Evolutionary conservation across 441 rosid species (phyloP).

Genomic region (Mallotus japonicus): DNA sequence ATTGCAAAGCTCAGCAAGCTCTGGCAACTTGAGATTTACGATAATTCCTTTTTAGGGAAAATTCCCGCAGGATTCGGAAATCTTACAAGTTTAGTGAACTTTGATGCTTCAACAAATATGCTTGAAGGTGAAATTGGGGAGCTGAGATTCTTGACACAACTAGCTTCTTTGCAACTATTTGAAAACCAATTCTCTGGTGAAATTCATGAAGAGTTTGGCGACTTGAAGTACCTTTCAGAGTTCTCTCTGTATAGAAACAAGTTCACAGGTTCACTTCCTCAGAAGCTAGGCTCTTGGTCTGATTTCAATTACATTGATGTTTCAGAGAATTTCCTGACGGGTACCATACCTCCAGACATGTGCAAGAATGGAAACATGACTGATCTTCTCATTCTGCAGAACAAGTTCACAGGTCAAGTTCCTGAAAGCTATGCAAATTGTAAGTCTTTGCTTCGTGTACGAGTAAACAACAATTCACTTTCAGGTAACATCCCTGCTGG

Average conservation of each 20-base stretch:
- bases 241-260: slow-evolving; percentile 69
- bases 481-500: slow-evolving; percentile 64
- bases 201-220: slow-evolving; percentile 72
- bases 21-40: slow-evolving; percentile 66
- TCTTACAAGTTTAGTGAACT: slow-evolving; percentile 50
- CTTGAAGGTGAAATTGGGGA: slow-evolving; percentile 73
- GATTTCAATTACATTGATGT: slow-evolving; percentile 72
- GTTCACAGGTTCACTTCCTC: slow-evolving; percentile 71
- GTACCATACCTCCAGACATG: slow-evolving; percentile 84
- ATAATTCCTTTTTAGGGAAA: slow-evolving; percentile 57
- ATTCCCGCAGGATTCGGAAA: slow-evolving; percentile 69
- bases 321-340: slow-evolving; percentile 66
- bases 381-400: slow-evolving; percentile 64
- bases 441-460: slow-evolving; percentile 51
- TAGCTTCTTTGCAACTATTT: slow-evolving; percentile 63
- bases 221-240: slow-evolving; percentile 46
- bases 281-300: slow-evolving; percentile 68
- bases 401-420: slow-evolving; percentile 65
- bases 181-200: slow-evolving; percentile 61
- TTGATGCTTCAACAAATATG: slow-evolving; percentile 59
- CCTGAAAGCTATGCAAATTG: slow-evolving; percentile 69
- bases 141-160: slow-evolving; percentile 45
- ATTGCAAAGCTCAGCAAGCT: slow-evolving; percentile 58
- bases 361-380: slow-evolving; percentile 73
- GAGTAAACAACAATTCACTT: slow-evolving; percentile 67